Conservation (phyloP, 225 moss, liverwort and hornwort genomes). For the Polytrichum formosum region DNA sequence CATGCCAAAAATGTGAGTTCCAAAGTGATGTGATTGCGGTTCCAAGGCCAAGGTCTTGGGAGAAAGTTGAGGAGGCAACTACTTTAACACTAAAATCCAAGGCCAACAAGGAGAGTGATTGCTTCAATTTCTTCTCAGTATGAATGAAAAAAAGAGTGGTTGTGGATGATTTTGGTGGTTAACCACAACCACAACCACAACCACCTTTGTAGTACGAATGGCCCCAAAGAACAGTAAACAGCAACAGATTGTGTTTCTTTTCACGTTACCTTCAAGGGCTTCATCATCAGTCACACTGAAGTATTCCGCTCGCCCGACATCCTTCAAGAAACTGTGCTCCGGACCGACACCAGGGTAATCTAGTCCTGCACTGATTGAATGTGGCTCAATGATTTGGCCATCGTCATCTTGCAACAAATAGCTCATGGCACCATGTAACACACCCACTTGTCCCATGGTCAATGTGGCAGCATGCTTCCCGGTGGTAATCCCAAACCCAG, state of each 20-base stretch:
- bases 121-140: too few relatives aligned
- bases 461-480: constrained; percentile 87
- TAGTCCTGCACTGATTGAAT: constrained; percentile 97
- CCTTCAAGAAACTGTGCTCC: constrained; percentile 95
- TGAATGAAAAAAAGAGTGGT: neutral
- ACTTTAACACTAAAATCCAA: too few relatives aligned
- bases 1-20: too few relatives aligned
- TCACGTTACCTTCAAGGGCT: constrained; percentile 75
- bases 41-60: too few relatives aligned
- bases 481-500: constrained; percentile 73
- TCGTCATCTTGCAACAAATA: constrained; percentile 87
- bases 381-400: constrained; percentile 94
- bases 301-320: constrained; percentile 81
- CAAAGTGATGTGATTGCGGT: too few relatives aligned
- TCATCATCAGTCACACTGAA: constrained; percentile 90
- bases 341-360: constrained; percentile 99
- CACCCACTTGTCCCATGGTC: constrained; percentile 86
- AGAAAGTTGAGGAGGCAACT: too few relatives aligned
- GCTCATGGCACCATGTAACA: constrained; percentile 97
- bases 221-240: neutral
- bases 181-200: too few relatives aligned
- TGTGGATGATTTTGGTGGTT: too few relatives aligned
- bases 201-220: too few relatives aligned
- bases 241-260: neutral
- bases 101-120: too few relatives aligned